Evolutionary conservation across 2,329 filamentous ascomycete genomes (phyloP).

Genomic region (Neonectria punicea): DNA sequence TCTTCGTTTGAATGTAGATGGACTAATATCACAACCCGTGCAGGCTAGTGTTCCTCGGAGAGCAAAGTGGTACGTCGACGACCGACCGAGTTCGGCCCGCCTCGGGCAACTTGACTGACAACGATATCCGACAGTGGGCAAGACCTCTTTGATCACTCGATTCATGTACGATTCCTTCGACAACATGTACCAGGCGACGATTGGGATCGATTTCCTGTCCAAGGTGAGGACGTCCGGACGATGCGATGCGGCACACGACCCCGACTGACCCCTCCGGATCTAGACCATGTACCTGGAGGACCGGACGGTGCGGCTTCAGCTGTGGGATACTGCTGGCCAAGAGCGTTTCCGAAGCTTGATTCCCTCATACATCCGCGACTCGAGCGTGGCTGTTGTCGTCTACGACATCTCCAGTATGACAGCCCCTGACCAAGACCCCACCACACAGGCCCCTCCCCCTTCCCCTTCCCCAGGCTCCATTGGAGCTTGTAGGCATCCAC

Average conservation of each 20-base stretch:
- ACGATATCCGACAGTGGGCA: slow-evolving; percentile 75
- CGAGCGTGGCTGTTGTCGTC: slow-evolving; percentile 95
- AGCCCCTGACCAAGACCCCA: slow-evolving; percentile 33
- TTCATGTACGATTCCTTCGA: slow-evolving; percentile 99
- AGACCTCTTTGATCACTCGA: slow-evolving; percentile 97
- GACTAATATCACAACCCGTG: slow-evolving; percentile 34
- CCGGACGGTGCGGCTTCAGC: slow-evolving; percentile 93
- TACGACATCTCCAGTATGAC: slow-evolving; percentile 91
- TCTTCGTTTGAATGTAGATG: slow-evolving; percentile 9
- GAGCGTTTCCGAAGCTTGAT: slow-evolving; percentile 97
- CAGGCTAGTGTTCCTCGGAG: slow-evolving; percentile 95
- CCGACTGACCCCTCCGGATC: slow-evolving; percentile 29
- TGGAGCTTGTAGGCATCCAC: slow-evolving; percentile 20
- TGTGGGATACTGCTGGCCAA: slow-evolving; percentile 98
- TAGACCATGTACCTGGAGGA: slow-evolving; percentile 99
- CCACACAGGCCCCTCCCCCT: slow-evolving; percentile 24
- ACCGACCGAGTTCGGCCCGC: slow-evolving; percentile 32
- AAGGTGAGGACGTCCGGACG: slow-evolving; percentile 70
- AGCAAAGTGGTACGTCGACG: slow-evolving; percentile 89
- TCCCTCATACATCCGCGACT: slow-evolving; percentile 98
- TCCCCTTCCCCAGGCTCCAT: slow-evolving; percentile 15
- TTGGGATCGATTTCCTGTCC: slow-evolving; percentile 98
- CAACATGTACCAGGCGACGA: slow-evolving; percentile 99
- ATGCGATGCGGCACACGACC: slow-evolving; percentile 18
- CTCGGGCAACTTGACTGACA: slow-evolving; percentile 40